Conservation (phyloP, 805 yeast species). For the Myxozyma udenii region DNA sequence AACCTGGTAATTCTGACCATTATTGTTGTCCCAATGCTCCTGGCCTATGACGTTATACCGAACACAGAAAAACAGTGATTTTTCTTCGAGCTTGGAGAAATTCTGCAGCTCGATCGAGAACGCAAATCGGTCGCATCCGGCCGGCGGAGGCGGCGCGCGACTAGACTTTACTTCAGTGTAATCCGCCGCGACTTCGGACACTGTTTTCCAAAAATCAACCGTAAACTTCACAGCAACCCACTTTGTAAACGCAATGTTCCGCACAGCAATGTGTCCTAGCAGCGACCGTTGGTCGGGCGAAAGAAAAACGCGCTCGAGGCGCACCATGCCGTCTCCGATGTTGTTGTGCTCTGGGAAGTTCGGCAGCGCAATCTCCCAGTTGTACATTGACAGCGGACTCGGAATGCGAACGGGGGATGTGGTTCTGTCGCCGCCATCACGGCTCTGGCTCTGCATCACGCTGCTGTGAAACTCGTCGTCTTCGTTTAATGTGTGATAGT, state of each 20-base stretch:
- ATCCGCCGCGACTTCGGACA: conserved; percentile 61
- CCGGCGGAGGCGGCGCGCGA: conserved; percentile 33
- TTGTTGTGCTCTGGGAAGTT: conserved; percentile 34
- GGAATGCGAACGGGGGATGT: conserved; percentile 1
- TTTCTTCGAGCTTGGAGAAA: conserved; percentile 36
- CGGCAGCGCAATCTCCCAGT: conserved; percentile 38
- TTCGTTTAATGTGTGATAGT: neutral
- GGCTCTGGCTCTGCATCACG: neutral
- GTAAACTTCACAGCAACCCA: conserved; percentile 69
- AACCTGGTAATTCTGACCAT: conserved; percentile 55
- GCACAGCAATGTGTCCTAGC: conserved; percentile 73
- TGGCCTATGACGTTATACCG: conserved; percentile 48
- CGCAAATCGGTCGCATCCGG: conserved; percentile 59
- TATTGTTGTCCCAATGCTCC: conserved; percentile 80
- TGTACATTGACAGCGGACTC: conserved; percentile 26
- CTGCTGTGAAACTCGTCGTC: neutral
- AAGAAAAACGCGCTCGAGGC: conserved; percentile 62
- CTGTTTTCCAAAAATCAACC: conserved; percentile 73
- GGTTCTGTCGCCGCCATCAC: neutral
- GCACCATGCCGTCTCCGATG: conserved; percentile 42
- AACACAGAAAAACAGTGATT: conserved; percentile 53
- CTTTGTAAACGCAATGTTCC: conserved; percentile 68
- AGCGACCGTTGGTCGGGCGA: conserved; percentile 57
- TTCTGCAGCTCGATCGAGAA: conserved; percentile 51
- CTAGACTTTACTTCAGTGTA: conserved; percentile 51